Conservation (phyloP, 768 basidiomycete species). For the Suillus subalutaceus region DNA sequence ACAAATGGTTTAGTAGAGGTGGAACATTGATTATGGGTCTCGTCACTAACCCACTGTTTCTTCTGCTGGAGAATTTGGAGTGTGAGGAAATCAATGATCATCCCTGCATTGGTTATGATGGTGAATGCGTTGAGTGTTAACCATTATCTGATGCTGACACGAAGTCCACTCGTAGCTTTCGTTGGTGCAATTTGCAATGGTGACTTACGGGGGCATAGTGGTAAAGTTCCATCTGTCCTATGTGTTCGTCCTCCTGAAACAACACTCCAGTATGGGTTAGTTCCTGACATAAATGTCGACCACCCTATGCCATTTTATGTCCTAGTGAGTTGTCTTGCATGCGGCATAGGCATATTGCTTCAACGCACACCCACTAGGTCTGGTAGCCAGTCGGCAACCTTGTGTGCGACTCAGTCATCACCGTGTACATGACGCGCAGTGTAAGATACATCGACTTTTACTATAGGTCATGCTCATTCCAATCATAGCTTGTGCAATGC, state of each 20-base stretch:
- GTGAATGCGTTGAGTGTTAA: constrained; percentile 11
- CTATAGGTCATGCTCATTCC: background rate
- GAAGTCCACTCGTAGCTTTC: constrained; percentile 19
- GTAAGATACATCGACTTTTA: constrained; percentile 9
- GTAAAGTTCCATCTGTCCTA: background rate
- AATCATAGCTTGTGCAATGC: constrained; percentile 20
- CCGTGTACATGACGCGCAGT: constrained; percentile 21
- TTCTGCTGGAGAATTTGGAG: constrained; percentile 26
- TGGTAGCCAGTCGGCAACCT: constrained; percentile 25
- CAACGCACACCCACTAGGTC: constrained; percentile 12
- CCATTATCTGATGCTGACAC: background rate
- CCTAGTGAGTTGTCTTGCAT: constrained; percentile 5
- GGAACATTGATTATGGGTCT: constrained; percentile 7
- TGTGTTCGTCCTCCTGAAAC: background rate
- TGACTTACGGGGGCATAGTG: constrained; percentile 14
- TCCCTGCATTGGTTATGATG: constrained; percentile 19
- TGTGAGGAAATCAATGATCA: constrained; percentile 4
- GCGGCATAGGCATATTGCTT: background rate
- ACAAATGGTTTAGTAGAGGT: background rate
- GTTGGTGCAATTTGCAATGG: constrained; percentile 23
- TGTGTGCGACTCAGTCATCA: constrained; percentile 22
- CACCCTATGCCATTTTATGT: constrained; percentile 15
- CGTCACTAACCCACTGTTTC: constrained; percentile 22
- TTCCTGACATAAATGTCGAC: constrained; percentile 9
- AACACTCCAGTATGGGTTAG: constrained; percentile 13